Base-by-base conservation (phyloP, 768 basidiomycete species). In the Leccinum aurantiacum region DNA sequence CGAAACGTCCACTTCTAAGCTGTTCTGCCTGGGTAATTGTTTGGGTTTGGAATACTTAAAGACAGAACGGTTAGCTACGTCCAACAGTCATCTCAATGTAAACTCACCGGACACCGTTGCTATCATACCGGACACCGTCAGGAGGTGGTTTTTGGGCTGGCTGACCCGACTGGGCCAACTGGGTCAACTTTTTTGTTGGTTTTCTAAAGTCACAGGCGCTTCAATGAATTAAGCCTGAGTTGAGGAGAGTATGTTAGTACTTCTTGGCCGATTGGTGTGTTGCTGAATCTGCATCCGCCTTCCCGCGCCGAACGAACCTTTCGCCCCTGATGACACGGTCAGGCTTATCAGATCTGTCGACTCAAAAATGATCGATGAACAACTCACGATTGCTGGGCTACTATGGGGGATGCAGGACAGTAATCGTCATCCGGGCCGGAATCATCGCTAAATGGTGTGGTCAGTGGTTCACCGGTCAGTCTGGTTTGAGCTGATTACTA, bases 221-320 rank as follows among this genome's bases (percentile, higher is more conserved):
- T 29, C 37, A 38, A 38, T 15, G 15, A 38, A 59, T 48, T 19
- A 15, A 63, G 35, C 24, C 17, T 27, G 15, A 14, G 17, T 6
- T 53, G 2, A 11, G n/a, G 38, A 37, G 15, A 48, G 10, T 0
- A 8, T 19, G 48, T 24, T n/a, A 58, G 19, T 15, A 68, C 67
- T 1, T 13, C 15, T 25, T 33, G 19, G 0, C 44, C 0, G 8
- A 9, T 0, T 2, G 37, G 22, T 2, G 1, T 3, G 9, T 22
- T 4, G 19, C n/a, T 22, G 1, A 0, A 8, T 2, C 0, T 4
- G 0, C 0, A 0, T 3, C 13, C 3, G 2, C 19, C n/a, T 15
- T 0, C 35, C 63, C 69, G 5, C 69, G 69, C 57, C 27, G 27
- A 29, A 29, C 27, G 27, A 29, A 29, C 27, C 27, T 55, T 0